These are phyloP conservation scores for Cordyceps militaris DNA, from an alignment of 2,329 filamentous ascomycete genomes.

Conservation along the genomic window DNA sequence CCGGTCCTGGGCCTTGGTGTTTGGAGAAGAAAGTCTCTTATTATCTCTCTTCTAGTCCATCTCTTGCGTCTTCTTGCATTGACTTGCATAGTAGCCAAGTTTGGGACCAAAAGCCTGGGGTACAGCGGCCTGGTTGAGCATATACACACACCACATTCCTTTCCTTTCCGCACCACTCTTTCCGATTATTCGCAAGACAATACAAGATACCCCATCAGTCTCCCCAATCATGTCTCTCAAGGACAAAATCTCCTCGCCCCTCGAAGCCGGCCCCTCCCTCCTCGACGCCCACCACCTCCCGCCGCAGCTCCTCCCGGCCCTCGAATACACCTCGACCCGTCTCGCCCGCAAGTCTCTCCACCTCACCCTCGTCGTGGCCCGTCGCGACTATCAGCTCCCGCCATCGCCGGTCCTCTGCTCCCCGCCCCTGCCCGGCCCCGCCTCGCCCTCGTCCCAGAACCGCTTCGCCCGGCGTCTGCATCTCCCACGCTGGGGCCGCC, in stretches of 20 bases:
- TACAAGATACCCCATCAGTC: background rate
- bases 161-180: background rate
- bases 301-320: constrained; percentile 43
- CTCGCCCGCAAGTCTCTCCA: constrained; percentile 49
- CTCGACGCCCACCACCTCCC: constrained; percentile 53
- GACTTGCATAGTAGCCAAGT: constrained; percentile 3
- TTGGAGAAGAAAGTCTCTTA: background rate
- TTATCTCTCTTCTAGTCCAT: background rate
- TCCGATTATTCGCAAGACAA: too few species aligned
- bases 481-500: constrained; percentile 6
- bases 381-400: constrained; percentile 50
- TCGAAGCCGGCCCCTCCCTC: constrained; percentile 55
- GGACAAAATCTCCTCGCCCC: constrained; percentile 52
- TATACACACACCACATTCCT: background rate
- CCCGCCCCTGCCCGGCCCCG: constrained; percentile 20
- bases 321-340: constrained; percentile 51
- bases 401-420: constrained; percentile 16
- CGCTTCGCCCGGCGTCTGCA: constrained; percentile 22
- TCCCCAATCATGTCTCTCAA: constrained; percentile 39
- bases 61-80: constrained; percentile 12
- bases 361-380: constrained; percentile 51
- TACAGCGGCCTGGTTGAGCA: background rate
- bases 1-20: constrained; percentile 4
- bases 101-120: background rate
- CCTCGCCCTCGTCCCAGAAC: constrained; percentile 22